Conservation (phyloP, 2,329 filamentous ascomycete genomes). For the Sclerotinia borealis region DNA sequence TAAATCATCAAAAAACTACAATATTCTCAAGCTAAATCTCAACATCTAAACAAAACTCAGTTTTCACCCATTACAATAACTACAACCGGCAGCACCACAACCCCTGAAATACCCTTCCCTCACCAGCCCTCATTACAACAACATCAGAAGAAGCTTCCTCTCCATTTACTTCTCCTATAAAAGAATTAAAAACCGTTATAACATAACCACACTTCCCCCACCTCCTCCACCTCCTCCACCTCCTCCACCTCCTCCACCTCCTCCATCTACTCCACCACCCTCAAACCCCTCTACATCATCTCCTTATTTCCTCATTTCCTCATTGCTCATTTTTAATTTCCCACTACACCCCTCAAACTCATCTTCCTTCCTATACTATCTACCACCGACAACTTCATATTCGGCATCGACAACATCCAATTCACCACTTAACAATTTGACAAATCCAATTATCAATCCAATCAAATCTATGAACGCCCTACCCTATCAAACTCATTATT, state of each 20-base stretch:
- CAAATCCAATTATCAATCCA: too few relatives aligned
- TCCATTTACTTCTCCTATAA: slow-evolving; percentile 19
- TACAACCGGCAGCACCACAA: too few relatives aligned
- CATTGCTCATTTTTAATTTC: too few relatives aligned
- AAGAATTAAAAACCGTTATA: slow-evolving; percentile 18
- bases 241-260: not conserved
- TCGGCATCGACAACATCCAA: too few relatives aligned
- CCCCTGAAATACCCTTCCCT: not conserved
- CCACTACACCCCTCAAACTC: slow-evolving; percentile 11
- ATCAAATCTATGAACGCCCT: too few relatives aligned
- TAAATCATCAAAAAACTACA: not conserved
- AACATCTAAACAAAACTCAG: not conserved
- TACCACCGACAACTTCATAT: too few relatives aligned
- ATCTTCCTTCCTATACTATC: too few relatives aligned
- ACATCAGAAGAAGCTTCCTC: not conserved
- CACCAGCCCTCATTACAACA: not conserved
- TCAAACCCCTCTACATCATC: slow-evolving; percentile 16
- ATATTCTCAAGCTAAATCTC: not conserved
- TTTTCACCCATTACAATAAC: not conserved
- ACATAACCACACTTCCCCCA: not conserved
- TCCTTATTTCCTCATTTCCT: too few relatives aligned
- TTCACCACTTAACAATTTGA: too few relatives aligned
- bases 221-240: not conserved
- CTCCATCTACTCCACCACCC: not conserved
- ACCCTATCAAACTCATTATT: too few relatives aligned